These are phyloP conservation scores for Limonium bicolor DNA, from an alignment of 148 eudicot genomes.

Conservation along the genomic window DNA sequence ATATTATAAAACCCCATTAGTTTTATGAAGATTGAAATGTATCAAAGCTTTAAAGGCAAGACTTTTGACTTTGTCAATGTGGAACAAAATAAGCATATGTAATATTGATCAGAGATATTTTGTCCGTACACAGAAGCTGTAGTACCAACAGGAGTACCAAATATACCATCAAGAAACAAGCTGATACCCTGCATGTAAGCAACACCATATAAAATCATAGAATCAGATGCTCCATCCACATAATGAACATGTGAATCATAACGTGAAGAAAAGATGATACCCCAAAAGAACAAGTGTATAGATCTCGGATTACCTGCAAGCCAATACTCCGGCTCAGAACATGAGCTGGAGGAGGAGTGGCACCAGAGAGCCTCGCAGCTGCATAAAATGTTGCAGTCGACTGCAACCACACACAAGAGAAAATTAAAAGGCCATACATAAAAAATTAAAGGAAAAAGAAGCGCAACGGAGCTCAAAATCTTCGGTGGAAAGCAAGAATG, in stretches of 20 bases:
- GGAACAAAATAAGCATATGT: background rate
- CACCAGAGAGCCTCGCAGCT: slow-evolving; percentile 80
- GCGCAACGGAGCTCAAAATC: background rate
- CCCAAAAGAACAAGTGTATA: too few species aligned
- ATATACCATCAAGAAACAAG: slow-evolving; percentile 74
- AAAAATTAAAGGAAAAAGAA: background rate
- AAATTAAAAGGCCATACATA: background rate
- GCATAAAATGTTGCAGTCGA: slow-evolving; percentile 87
- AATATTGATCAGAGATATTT: background rate
- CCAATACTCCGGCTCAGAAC: slow-evolving; percentile 89
- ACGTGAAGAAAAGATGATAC: too few species aligned
- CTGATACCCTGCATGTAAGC: slow-evolving; percentile 63
- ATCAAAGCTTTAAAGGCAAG: too few species aligned
- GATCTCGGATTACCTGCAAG: slow-evolving; percentile 80
- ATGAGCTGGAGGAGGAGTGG: slow-evolving; percentile 81
- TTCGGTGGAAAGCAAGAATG: background rate
- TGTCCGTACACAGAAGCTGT: slow-evolving; percentile 74
- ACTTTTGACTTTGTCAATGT: too few species aligned
- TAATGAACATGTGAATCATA: too few species aligned
- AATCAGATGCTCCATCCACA: too few species aligned
- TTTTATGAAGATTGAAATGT: background rate
- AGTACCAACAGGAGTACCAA: slow-evolving; percentile 78
- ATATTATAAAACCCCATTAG: background rate
- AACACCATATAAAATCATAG: background rate
- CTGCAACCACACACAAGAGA: slow-evolving; percentile 24